Base-by-base conservation (phyloP, 371 early-diverging fungal genomes). In the Mortierella sp. region DNA sequence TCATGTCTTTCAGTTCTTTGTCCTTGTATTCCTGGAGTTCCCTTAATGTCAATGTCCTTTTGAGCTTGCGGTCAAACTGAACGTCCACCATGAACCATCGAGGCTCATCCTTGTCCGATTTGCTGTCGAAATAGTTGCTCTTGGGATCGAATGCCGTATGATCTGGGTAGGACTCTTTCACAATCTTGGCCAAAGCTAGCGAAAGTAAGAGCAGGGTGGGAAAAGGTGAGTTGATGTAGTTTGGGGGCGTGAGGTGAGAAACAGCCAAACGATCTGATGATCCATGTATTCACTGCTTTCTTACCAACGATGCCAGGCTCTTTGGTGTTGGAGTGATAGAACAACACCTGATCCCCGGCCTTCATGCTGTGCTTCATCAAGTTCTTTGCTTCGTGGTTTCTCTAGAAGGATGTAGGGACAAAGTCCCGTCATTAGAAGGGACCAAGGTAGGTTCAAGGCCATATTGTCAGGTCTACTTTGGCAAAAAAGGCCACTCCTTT, bases 51-150 rank as follows among this genome's bases (percentile, higher is more conserved):
- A 93, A 45, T 8, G 87, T 53, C 18, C 84, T 58, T 7, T 67
- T 64, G 30, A 91, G 82, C 50, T 87, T 89, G 53, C 84, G 67
- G 13, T 82, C 86, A 61, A 85, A 90, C 58, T 89, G 80, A 43
- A 93, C 87, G 67, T 91, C 88, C 18, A 89, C 91, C 89, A 90
- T 90, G 70, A 81, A 89, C 93, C 91, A 93, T 62, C 80, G 86
- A 30, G 90, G 90, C 8, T 83, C 72, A 0, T 85, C 83, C 28
- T 74, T 62, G 5, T 82, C 56, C 0, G 84, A 82, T 53, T 90
- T 91, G 7, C 81, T 73, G 59, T 93, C 90, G 60, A 80, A 91
- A 66, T 91, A 91, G 0, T 87, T 87, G 54, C 89, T 88, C 14
- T 76, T 76, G 21, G 81, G 39, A 54, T 93, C 90, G 58, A 83